Evolutionary conservation across 768 basidiomycete genomes (phyloP), one percentile per base, ranked within the genome.

Genomic region (Floccularia luteovirens): DNA sequence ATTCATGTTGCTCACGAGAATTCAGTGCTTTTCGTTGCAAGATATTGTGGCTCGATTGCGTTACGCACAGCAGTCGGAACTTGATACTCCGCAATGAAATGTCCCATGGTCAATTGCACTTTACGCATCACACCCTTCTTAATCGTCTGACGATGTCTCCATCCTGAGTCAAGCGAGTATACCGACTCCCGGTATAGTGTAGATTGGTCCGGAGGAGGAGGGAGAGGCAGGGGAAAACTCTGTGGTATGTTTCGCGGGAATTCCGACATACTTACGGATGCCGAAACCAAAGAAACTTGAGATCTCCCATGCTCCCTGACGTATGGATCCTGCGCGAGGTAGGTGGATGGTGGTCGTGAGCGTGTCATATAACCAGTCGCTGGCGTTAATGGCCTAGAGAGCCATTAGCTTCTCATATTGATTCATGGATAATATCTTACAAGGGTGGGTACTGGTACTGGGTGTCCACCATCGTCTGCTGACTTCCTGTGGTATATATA

Each of bases 71-170:
- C 80, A 1, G 81, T 79, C 2, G 88, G 89, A 1, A 90, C 89
- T 5, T 75, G 66, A 54, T 90, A 89, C 50, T 91, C 88, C 22
- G 78, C 72, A 59, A 91, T 85, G 60, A 88, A 91, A 53, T 90
- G 82, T 41, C 90, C 90, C 38, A 86, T 73, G 11, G 87, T 91
- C 43, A 93, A 77, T 57, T 86, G 82, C 67, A 93, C 84, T 56
- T 82, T 86, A 50, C 85, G 80, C n/a, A 84, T 90, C 22, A 88
- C 84, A 43, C 86, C 64, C 36, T 88, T 82, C 52, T 83, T 83
- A 59, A 89, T 81, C 27, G 82, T 85, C 59, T 90, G 87, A 38
- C 87, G 79, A 39, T 81, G 77, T 35, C 68, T 61, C 69, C 69
- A 71, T 0, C 73, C 75, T 31, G 67, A 71, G 45, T 77, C 75